Evolutionary conservation across 2,329 filamentous ascomycete species (phyloP).

Genomic region (Aspergillus amoenus): DNA sequence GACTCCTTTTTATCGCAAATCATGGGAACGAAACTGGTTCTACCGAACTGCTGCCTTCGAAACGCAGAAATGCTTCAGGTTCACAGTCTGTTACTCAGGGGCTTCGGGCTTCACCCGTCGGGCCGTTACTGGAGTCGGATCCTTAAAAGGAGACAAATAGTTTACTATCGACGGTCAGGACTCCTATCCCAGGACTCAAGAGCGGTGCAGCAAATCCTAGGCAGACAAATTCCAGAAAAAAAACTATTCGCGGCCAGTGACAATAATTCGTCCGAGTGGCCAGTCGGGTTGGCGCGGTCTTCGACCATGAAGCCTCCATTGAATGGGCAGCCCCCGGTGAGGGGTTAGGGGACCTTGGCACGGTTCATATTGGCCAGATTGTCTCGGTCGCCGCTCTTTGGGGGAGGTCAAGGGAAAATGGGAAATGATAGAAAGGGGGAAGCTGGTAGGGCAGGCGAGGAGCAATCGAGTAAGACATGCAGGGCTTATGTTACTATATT

Average conservation of each 20-base stretch:
- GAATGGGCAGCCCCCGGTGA: not conserved
- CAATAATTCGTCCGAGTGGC: slow-evolving; percentile 1
- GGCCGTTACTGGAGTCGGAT: too few relatives aligned
- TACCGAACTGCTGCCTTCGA: too few relatives aligned
- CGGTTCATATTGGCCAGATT: not conserved
- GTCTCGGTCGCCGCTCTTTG: not conserved
- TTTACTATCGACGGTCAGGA: not conserved
- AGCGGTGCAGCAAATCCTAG: not conserved
- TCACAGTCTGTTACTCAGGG: too few relatives aligned
- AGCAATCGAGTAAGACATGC: slow-evolving; percentile 16
- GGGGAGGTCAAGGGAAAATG: not conserved
- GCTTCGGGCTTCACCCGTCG: too few relatives aligned
- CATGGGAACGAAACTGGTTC: not conserved
- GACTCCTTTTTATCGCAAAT: not conserved
- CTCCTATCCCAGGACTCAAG: too few relatives aligned
- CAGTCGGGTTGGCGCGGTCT: slow-evolving; percentile 6
- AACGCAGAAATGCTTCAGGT: too few relatives aligned
- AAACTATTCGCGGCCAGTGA: slow-evolving; percentile 3
- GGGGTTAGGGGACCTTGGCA: slow-evolving; percentile 7
- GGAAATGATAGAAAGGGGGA: not conserved
- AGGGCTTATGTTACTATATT: slow-evolving; percentile 22
- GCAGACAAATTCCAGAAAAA: not conserved
- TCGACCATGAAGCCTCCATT: not conserved
- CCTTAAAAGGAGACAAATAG: not conserved
- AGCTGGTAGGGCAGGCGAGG: not conserved